Conservation (phyloP, 441 rosid genomes). For the Populus hybrid region DNA sequence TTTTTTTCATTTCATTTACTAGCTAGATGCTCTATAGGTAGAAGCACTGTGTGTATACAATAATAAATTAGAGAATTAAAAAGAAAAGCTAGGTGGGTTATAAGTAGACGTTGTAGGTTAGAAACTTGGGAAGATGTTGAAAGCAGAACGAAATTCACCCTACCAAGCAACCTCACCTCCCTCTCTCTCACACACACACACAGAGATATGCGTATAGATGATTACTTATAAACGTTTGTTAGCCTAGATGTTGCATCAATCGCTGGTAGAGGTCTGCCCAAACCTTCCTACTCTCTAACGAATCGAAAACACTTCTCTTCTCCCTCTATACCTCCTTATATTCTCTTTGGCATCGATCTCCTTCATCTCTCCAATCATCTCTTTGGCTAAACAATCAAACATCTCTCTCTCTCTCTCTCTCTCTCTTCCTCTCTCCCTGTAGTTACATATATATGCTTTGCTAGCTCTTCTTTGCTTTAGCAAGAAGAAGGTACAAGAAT, state of each 20-base stretch:
- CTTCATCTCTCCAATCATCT: not conserved
- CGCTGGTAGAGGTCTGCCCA: constrained; percentile 53
- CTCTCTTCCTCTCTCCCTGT: not conserved
- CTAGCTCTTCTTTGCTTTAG: not conserved
- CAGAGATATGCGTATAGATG: constrained; percentile 1
- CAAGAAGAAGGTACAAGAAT: not conserved
- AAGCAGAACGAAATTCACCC: constrained; percentile 72
- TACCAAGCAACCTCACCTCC: constrained; percentile 64
- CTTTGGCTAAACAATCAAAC: not conserved
- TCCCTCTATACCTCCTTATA: not conserved
- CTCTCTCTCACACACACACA: constrained; percentile 1
- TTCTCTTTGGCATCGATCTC: not conserved
- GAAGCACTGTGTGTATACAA: not conserved
- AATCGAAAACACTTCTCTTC: not conserved
- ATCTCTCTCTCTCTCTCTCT: not conserved
- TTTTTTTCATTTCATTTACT: not conserved
- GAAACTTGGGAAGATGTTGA: constrained; percentile 76
- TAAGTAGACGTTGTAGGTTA: constrained; percentile 74
- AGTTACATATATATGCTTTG: not conserved
- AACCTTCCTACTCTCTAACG: constrained; percentile 32
- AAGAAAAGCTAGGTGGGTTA: constrained; percentile 48
- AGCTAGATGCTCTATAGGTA: not conserved
- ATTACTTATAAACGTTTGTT: constrained; percentile 62
- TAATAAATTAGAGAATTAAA: not conserved
- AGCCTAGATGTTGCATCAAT: constrained; percentile 79